Conservation (phyloP, 306 rosid genomes). For the Gynostemma pentaphyllum region DNA sequence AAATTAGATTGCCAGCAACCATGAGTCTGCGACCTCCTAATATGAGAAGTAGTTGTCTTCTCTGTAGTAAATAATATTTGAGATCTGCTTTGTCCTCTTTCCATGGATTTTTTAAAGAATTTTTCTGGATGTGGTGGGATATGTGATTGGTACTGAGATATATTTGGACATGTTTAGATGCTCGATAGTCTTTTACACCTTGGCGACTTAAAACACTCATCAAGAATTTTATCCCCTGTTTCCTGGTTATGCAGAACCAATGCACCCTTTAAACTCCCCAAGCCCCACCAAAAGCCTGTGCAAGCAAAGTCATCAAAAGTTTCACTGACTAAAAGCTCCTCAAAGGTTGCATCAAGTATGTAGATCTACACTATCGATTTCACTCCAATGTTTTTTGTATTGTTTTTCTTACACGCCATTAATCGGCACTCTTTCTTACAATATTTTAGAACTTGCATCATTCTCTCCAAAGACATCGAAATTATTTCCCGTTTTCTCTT, state of each 20-base stretch:
- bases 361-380: constrained; percentile 6
- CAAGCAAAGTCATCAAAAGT: constrained; percentile 40
- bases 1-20: not conserved
- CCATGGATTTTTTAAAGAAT: no score
- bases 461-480: not conserved
- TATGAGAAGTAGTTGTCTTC: not conserved
- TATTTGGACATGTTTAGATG: not conserved
- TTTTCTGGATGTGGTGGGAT: no score
- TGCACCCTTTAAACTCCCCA: constrained; percentile 47
- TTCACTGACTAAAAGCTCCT: constrained; percentile 53
- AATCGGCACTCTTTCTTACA: not conserved
- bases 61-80: not conserved
- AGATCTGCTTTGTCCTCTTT: not conserved
- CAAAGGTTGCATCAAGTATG: constrained; percentile 57
- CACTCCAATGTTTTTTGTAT: not conserved
- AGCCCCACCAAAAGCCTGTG: constrained; percentile 40
- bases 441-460: constrained; percentile 1
- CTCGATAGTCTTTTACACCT: not conserved
- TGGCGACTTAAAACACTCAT: not conserved
- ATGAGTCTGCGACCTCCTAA: not conserved
- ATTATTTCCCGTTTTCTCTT: constrained; percentile 6
- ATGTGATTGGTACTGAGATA: not conserved
- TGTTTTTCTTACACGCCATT: not conserved
- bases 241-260: constrained; percentile 26
- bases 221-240: not conserved